A percentile compares a stretch with the other conserved stretches of the same genome.
phyloP scores from a whole-genome alignment of 1,139 yeast genomes.

The Cylindricascospora bacillispora region DNA sequence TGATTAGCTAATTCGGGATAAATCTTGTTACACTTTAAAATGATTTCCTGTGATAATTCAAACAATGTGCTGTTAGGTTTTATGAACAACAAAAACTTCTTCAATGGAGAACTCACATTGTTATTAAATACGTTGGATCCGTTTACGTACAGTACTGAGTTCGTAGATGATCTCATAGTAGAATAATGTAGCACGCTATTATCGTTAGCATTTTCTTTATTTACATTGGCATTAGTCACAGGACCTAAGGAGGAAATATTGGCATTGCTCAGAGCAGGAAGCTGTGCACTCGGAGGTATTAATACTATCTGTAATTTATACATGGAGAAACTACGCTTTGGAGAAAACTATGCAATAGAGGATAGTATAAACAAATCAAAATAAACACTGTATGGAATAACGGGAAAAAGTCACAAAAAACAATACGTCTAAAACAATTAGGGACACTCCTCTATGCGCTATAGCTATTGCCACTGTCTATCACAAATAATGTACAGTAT shows the following conservation, averaged over 20 bases:
- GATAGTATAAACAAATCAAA: too few species aligned
- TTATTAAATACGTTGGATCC: slow-evolving; percentile 1
- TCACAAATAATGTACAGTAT: too few species aligned
- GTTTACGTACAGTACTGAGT: too few species aligned
- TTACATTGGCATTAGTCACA: slow-evolving; percentile 4
- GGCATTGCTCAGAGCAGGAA: slow-evolving; percentile 2
- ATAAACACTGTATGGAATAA: too few species aligned
- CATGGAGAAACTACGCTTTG: too few species aligned
- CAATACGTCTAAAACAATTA: too few species aligned
- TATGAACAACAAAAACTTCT: slow-evolving; percentile 54
- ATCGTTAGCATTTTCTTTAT: slow-evolving; percentile 1
- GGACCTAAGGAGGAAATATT: slow-evolving; percentile 2
- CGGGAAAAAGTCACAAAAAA: too few species aligned
- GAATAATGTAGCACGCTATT: slow-evolving; percentile 2
- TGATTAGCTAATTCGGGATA: slow-evolving; percentile 43
- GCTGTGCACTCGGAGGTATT: slow-evolving; percentile 16
- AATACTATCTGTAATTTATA: slow-evolving; percentile 20
- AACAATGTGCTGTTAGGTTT: slow-evolving; percentile 33
- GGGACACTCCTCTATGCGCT: too few species aligned
- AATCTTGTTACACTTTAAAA: slow-evolving; percentile 39
- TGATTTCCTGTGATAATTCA: slow-evolving; percentile 39
- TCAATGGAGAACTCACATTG: slow-evolving; percentile 15
- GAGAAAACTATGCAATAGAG: too few species aligned
- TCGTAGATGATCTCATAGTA: background rate
- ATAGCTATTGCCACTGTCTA: too few species aligned